These are phyloP conservation scores for Salmacisia buchloeana DNA, from an alignment of 1,284 basidiomycete genomes.

Conservation along the genomic window DNA sequence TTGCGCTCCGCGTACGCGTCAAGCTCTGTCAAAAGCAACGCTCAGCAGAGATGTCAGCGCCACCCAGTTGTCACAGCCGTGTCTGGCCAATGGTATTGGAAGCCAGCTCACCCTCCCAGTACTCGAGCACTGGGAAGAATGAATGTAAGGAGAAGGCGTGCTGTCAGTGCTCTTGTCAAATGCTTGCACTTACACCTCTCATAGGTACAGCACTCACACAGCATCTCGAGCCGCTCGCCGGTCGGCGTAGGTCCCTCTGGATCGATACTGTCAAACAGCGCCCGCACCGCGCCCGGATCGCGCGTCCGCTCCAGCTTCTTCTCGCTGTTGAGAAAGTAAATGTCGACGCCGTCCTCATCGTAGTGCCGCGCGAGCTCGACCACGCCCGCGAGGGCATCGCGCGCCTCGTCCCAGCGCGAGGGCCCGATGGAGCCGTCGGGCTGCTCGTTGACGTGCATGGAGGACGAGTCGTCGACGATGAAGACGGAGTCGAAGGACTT, in stretches of 20 bases:
- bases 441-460: slow-evolving; percentile 25
- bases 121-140: background rate
- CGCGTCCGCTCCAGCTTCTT: slow-evolving; percentile 13
- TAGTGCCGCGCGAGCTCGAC: slow-evolving; percentile 24
- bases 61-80: background rate
- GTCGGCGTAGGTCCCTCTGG: slow-evolving; percentile 33
- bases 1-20: background rate
- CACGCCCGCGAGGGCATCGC: slow-evolving; percentile 29
- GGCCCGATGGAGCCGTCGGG: slow-evolving; percentile 20
- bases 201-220: slow-evolving; percentile 28
- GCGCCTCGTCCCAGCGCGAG: slow-evolving; percentile 25
- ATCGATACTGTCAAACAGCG: slow-evolving; percentile 23
- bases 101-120: slow-evolving; percentile 6
- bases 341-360: slow-evolving; percentile 35
- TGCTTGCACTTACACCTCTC: slow-evolving; percentile 21
- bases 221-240: slow-evolving; percentile 26
- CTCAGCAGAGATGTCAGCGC: background rate
- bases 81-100: background rate
- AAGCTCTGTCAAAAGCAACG: background rate
- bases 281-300: slow-evolving; percentile 15
- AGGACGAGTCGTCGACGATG: slow-evolving; percentile 30
- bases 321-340: slow-evolving; percentile 30
- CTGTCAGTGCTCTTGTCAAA: background rate
- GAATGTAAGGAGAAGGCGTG: background rate
- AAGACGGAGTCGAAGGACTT: slow-evolving; percentile 25